Conservation (phyloP, 2,329 filamentous ascomycete species). For the Ascocoryne sarcoides region DNA sequence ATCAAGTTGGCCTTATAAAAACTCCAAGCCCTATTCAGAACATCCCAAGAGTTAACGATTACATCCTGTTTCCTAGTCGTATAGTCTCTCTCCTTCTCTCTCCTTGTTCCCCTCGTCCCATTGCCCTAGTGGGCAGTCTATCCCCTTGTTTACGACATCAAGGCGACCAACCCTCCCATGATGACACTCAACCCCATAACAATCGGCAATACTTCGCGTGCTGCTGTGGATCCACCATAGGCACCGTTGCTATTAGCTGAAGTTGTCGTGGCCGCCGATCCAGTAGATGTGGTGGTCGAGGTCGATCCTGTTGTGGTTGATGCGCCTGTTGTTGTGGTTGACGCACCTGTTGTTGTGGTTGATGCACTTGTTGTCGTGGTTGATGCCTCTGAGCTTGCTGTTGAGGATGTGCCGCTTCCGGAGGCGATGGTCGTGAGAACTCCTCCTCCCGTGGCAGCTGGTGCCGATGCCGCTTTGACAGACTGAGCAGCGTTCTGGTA, state of each 20-base stretch:
- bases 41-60: no score
- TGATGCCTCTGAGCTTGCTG: background rate
- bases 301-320: background rate
- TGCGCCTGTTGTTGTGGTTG: background rate
- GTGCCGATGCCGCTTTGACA: slow-evolving; percentile 6
- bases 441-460: slow-evolving; percentile 8
- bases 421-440: background rate
- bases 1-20: no score
- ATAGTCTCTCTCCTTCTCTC: no score
- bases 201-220: slow-evolving; percentile 5
- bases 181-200: slow-evolving; percentile 11
- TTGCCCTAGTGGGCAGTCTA: no score
- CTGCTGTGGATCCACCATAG: slow-evolving; percentile 5
- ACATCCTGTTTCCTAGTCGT: no score
- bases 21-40: no score
- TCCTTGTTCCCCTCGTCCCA: no score
- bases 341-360: slow-evolving; percentile 1
- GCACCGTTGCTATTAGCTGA: no score
- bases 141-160: slow-evolving; percentile 12
- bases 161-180: slow-evolving; percentile 15
- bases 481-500: slow-evolving; percentile 8
- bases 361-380: background rate
- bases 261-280: slow-evolving; percentile 5
- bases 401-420: background rate
- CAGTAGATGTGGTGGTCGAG: background rate